Conservation (phyloP, 345 rosid genomes). For the Lenwebbia sp. region DNA sequence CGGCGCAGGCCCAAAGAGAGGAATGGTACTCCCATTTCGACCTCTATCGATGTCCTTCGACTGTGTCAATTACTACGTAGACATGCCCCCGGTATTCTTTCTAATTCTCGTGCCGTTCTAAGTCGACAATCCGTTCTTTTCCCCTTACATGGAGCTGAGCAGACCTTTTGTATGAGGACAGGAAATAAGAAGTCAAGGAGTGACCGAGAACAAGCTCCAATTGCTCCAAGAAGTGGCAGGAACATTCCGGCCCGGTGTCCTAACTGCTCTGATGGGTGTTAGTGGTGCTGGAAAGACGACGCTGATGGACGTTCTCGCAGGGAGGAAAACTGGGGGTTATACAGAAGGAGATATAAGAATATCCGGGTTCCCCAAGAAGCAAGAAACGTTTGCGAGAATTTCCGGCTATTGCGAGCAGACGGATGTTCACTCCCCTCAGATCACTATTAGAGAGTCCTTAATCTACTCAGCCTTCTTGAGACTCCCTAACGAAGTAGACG, state of each 20-base stretch:
- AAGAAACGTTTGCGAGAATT: constrained; percentile 90
- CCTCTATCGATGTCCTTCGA: constrained; percentile 74
- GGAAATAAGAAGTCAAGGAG: constrained; percentile 89
- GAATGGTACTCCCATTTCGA: constrained; percentile 76
- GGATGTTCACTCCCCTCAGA: constrained; percentile 89
- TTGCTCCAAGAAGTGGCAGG: constrained; percentile 68
- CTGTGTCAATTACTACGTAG: constrained; percentile 51
- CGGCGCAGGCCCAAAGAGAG: constrained; percentile 40
- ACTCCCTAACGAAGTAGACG: constrained; percentile 59
- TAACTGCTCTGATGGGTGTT: constrained; percentile 96
- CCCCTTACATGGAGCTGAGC: background rate
- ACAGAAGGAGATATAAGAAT: constrained; percentile 81
- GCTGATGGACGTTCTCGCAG: constrained; percentile 92
- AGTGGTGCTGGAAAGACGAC: constrained; percentile 99
- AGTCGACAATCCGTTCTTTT: background rate
- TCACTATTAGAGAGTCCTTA: constrained; percentile 75
- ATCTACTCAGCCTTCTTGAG: constrained; percentile 90
- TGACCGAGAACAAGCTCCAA: constrained; percentile 55
- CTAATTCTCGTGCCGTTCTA: background rate
- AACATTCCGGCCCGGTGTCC: constrained; percentile 82
- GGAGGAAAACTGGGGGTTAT: constrained; percentile 86
- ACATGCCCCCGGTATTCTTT: constrained; percentile 65
- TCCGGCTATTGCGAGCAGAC: constrained; percentile 91
- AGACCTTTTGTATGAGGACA: constrained; percentile 3
- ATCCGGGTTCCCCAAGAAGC: constrained; percentile 74